Conservation (phyloP, 108 stramenopile genomes). For the Nitzschia inconspicua region DNA sequence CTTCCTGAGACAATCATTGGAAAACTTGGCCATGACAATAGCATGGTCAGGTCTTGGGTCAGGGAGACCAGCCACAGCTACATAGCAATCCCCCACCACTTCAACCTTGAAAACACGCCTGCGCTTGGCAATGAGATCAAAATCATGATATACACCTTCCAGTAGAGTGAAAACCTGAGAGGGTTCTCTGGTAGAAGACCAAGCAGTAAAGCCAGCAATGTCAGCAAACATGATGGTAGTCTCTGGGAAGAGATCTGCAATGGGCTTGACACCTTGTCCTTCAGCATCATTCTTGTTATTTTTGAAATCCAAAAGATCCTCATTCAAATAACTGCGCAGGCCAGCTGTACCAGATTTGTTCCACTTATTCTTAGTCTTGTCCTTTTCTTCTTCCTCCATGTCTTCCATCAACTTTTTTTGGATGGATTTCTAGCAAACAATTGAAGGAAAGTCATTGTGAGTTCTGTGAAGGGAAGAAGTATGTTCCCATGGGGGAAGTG, state of each 20-base stretch:
- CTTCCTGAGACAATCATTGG: constrained; percentile 1
- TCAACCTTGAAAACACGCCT: constrained; percentile 53
- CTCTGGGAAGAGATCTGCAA: constrained; percentile 21
- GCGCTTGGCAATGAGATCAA: constrained; percentile 37
- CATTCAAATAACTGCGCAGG: neutral
- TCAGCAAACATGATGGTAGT: constrained; percentile 31
- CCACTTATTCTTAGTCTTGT: neutral
- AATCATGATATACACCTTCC: constrained; percentile 22
- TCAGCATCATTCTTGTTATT: too few species aligned
- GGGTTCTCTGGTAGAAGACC: constrained; percentile 11
- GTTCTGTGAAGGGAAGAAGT: too few species aligned
- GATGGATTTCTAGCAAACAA: too few species aligned
- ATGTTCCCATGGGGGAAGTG: too few species aligned
- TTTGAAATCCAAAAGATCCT: neutral
- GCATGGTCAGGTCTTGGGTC: constrained; percentile 32
- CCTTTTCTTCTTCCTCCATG: neutral
- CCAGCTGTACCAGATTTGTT: too few species aligned
- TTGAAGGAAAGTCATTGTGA: too few species aligned
- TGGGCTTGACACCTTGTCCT: too few species aligned
- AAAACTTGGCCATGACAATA: constrained; percentile 15
- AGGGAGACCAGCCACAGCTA: constrained; percentile 49
- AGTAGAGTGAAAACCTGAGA: constrained; percentile 2
- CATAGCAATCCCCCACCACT: constrained; percentile 53
- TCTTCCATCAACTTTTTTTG: constrained; percentile 8
- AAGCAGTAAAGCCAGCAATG: constrained; percentile 17